Evolutionary conservation across 768 basidiomycete genomes (phyloP), one percentile per base, ranked within the genome.

Genomic region (Galerina marginata): DNA sequence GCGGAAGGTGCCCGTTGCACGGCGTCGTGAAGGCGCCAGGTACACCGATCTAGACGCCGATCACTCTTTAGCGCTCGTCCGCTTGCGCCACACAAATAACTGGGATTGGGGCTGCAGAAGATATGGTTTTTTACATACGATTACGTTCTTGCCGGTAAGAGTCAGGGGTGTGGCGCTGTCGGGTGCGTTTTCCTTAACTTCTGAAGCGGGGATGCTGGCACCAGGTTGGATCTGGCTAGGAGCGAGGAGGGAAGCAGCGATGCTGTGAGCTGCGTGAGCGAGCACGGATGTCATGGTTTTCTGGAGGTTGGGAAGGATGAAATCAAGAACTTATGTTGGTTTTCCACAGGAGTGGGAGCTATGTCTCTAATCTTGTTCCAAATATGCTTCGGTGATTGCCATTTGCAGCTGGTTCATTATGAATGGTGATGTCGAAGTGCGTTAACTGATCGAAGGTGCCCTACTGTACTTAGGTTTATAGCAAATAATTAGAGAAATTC

Each of bases 1-100:
- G 76, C 0, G 84, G 86, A 23, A 88, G 74, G 65, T 91, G 88
- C 9, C 75, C 77, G 55, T 83, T 85, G 74, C 92, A 94, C 4
- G 89, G 80, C 0, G 86, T 87, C 2, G 89, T 89, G 75, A 92
- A 93, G 6, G 89, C 89, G 14, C 89, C 91, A 0, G 92, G 91
- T 33, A 92, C 88, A 11, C 88, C 87, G 57, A 93, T 80, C 88
- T 89, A 58, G 9, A 59, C 25, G 38, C 9, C 54, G 12, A 53
- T 48, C 42, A 36, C 12, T 37, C 12, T 15, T 56, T 23, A 56
- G 36, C 53, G 38, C 25, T 10, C 23, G n/a, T 16, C 39, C 25
- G 43, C 39, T 10, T 15, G 9, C 16, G 20, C n/a, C 39, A 53
- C 9, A 25, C 2, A 12, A 42, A 10, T 11, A 54, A 33, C 29